phyloP scores from a whole-genome alignment of 768 basidiomycete species.

The Mycena venus region DNA sequence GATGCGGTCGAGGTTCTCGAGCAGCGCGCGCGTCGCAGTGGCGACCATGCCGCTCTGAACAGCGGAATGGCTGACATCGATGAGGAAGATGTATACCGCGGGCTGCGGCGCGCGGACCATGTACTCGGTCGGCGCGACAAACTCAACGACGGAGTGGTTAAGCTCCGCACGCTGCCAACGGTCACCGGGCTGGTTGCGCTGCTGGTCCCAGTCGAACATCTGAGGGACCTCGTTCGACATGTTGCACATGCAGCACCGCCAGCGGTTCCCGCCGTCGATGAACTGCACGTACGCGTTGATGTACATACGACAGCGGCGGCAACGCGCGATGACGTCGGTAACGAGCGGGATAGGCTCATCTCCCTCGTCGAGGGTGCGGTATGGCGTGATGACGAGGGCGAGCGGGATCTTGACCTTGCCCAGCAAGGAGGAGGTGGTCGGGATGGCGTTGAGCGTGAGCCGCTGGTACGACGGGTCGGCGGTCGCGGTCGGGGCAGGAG shows the following conservation, averaged over 20 bases:
- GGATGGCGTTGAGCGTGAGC: conserved; percentile 91
- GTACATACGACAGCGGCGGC: conserved; percentile 95
- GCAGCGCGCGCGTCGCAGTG: conserved; percentile 95
- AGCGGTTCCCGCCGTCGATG: conserved; percentile 96
- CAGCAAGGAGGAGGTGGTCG: conserved; percentile 88
- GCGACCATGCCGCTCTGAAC: conserved; percentile 98
- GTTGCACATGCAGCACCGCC: conserved; percentile 99
- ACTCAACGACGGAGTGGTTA: conserved; percentile 95
- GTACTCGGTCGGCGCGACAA: conserved; percentile 97
- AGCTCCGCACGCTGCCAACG: conserved; percentile 95
- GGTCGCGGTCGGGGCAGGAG: conserved; percentile 83
- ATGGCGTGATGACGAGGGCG: conserved; percentile 90
- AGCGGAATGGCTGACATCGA: conserved; percentile 95
- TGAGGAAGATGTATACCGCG: conserved; percentile 95
- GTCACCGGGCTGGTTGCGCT: conserved; percentile 93
- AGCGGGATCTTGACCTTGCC: conserved; percentile 93
- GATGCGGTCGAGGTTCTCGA: conserved; percentile 94
- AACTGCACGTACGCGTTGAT: conserved; percentile 99
- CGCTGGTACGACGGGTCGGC: conserved; percentile 94
- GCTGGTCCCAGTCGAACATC: conserved; percentile 98
- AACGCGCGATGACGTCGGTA: conserved; percentile 95
- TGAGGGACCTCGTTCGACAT: conserved; percentile 99
- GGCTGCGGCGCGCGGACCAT: conserved; percentile 99
- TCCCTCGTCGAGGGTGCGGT: conserved; percentile 87
- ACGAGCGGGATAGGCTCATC: conserved; percentile 91